Evolutionary conservation across 2,329 filamentous ascomycete genomes (phyloP), one percentile per base, ranked within the genome.

Genomic region (Penicillium paneum): DNA sequence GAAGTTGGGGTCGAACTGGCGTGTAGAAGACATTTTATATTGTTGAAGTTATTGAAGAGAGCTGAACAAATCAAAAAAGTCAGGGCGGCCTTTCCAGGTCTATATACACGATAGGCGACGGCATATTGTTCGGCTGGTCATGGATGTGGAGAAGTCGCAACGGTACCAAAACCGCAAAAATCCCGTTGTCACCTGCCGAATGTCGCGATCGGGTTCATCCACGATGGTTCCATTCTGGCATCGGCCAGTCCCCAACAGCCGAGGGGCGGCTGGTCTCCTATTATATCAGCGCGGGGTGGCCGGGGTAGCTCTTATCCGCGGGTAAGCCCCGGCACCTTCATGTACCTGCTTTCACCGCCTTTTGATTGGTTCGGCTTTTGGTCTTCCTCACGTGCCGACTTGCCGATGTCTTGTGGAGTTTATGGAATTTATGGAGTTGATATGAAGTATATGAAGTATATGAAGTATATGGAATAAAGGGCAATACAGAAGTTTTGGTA

Each of bases 1-100:
- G 78, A 92, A 91, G 75, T 81, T 83, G 64, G 89, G 89, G 72
- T 93, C 89, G 77, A 67, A 70, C 38, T 63, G 67, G 54, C 55
- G 34, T 28, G 56, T 50, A 42, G 52, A 28, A 55, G 64, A 55
- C 64, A 66, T 66, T 26, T 32, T 64, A 54, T 46, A 29, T 55
- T 24, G 38, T 41, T 48, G 26, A 21, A 29, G 31, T 55, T 24
- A 40, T 41, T 48, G 26, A 21, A 29, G 31, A 34, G 15, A 41
- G 17, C 24, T 10, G 31, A 24, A 15, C 26, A 15, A 26, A 40
- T 11, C 3, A 45, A 24, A 49, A 43, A 45, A 45, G 8, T n/a
- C n/a, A 34, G 41, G 12, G 58, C 49, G 56, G 32, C 28, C 44
- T 29, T 52, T 12, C 19, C 43, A n/a, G 53, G 52, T 59, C 56